Base-by-base conservation (phyloP, 2,329 filamentous ascomycete species). In the Amphichorda felina region DNA sequence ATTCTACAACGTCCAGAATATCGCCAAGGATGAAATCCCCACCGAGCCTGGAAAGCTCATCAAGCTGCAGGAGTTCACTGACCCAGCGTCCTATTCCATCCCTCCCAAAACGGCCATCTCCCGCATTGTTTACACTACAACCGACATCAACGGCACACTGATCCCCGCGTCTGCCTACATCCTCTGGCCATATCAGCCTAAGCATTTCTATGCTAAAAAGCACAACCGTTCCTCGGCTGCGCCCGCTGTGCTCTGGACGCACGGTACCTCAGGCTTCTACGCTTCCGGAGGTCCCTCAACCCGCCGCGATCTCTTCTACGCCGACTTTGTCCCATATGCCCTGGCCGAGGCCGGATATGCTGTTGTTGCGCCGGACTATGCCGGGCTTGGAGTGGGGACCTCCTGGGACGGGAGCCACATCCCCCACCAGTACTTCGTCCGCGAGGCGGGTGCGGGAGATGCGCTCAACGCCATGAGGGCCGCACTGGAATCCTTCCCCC, bases 151-250 rank as follows among this genome's bases (percentile, higher is more conserved):
- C 38, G 60, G 62, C 2, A 59, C 57, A 3, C 39, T 53, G 1
- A 41, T 68, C 4, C 67, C 66, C 1, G 56, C 62, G 10, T 64
- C 64, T 2, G 65, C 56, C 6, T 67, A 56, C 44, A 46, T 70
- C 10, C 55, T 70, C 4, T 69, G 63, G 62, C 66, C 65, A 1
- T 68, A 34, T 25, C 10, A 27, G 18, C 31, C 36, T 5, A 15
- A 21, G 8, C 21, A 24, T 5, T 38, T 38, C 26, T n/a, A 6
- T 7, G 15, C 6, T 5, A 13, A 8, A 2, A 18, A 8, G 15
- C 10, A n/a, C n/a, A 15, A 15, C 19, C 8, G 11, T n/a, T 7
- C 5, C 14, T 17, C 17, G 5, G 15, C 30, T 15, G 43, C 41
- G 0, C 53, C 53, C 0, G 42, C 54, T 5, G 50, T 66, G 2